Base-by-base conservation (phyloP, 768 basidiomycete genomes). In the Royoungia palumana region DNA sequence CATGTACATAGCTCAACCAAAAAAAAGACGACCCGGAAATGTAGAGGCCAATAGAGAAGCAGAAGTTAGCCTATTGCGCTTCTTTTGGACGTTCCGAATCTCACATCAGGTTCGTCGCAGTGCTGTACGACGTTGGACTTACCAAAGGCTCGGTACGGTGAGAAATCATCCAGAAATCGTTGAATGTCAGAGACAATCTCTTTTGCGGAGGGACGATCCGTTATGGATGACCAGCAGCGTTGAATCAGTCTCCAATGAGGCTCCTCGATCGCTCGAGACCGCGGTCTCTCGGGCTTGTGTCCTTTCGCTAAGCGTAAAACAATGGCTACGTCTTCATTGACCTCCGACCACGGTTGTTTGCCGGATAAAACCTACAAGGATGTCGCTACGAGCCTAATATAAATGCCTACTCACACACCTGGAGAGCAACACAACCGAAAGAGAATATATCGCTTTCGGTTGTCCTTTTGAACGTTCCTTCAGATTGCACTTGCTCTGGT, bases 341-440 rank as follows among this genome's bases (percentile, higher is more conserved):
- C 12, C 20, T 54, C 51, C 1, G 34, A 45, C 56, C 53, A 59
- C 4, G 59, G 59, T 11, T 35, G 34, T 24, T 54, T 41, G 0
- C 59, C 50, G 0, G 60, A 58, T 20, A 58, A 28, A 6, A 55
- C 56, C 76, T 70, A 22, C 12, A 46, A 28, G 5, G 20, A 8
- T 4, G 3, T 46, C 12, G 30, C 43, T 17, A 19, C 3, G 16
- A 1, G 12, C 0, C 8, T 2, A 6, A 0, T 2, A 3, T 20
- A 13, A 2, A 4, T 20, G 6, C 3, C 0, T 0, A 68, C 0
- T 0, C 4, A 39, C 51, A 7, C 72, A 1, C 59, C 51, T 61
- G 59, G 6, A 61, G 59, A 9, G 28, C 27, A 9, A 75, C 63
- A 53, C 72, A 73, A 9, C 59, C 59, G 21, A 57, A 61, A 0